A percentile compares a stretch with the other conserved stretches of the same genome.
Evolutionary conservation across 2,329 filamentous ascomycete genomes (phyloP).

Genomic region (Septoria linicola): DNA sequence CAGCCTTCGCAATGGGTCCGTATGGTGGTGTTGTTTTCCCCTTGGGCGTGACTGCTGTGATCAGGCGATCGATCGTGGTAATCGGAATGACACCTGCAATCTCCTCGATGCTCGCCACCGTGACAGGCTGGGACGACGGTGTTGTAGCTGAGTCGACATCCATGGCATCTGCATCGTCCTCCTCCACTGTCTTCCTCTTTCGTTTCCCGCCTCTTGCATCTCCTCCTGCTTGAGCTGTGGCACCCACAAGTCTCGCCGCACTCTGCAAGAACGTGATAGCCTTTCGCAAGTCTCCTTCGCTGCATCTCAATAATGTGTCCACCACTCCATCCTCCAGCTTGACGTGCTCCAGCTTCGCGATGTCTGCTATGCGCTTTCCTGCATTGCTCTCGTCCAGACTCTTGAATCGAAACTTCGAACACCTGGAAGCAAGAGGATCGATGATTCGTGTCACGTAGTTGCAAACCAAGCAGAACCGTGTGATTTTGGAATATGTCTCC

Average conservation of each 20-base stretch:
- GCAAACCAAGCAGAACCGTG: slow-evolving; percentile 93
- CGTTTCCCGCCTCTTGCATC: slow-evolving; percentile 35
- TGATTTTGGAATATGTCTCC: slow-evolving; percentile 97
- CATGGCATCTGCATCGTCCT: slow-evolving; percentile 59
- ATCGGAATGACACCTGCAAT: slow-evolving; percentile 93
- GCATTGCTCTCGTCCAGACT: slow-evolving; percentile 85
- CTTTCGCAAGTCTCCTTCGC: slow-evolving; percentile 91
- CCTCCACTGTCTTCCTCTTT: slow-evolving; percentile 56
- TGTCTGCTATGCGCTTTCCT: slow-evolving; percentile 73
- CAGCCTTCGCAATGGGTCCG: slow-evolving; percentile 69
- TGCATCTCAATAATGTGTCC: slow-evolving; percentile 79
- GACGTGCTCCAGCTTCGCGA: slow-evolving; percentile 77
- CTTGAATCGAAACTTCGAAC: slow-evolving; percentile 98
- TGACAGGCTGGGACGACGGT: slow-evolving; percentile 57
- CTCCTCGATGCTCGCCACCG: slow-evolving; percentile 80
- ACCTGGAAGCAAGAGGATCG: slow-evolving; percentile 87
- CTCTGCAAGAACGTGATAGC: slow-evolving; percentile 96
- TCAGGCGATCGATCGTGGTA: slow-evolving; percentile 66
- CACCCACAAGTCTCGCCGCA: slow-evolving; percentile 82
- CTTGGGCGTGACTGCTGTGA: slow-evolving; percentile 68
- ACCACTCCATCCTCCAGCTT: slow-evolving; percentile 73
- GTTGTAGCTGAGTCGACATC: slow-evolving; percentile 41
- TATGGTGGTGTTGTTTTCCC: slow-evolving; percentile 61
- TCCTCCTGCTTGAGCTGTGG: slow-evolving; percentile 41
- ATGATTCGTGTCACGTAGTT: slow-evolving; percentile 99